Base-by-base conservation (phyloP, 2,329 filamentous ascomycete species). In the Pseudogymnoascus sp. region DNA sequence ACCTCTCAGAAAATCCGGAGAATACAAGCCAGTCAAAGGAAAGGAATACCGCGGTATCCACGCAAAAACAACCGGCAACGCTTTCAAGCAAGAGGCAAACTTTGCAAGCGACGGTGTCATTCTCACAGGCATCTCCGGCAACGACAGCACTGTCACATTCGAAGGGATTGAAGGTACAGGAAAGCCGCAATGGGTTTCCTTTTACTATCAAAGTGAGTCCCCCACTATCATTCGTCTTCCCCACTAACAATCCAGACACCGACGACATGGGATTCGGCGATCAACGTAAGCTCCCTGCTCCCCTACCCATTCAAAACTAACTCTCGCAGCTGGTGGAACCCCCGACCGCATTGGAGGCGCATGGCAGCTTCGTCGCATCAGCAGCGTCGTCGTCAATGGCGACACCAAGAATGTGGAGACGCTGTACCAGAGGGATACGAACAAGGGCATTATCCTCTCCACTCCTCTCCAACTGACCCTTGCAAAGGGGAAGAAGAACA, bases 181-280 rank as follows among this genome's bases (percentile, higher is more conserved):
- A 2, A 77, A 78, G 62, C 76, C 78, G 1, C 81, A 83, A 68
- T 84, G 80, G 80, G 76, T 84, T 1, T 81, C 80, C 0, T 83
- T 84, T 69, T 80, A 83, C 69, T 82, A 83, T 65, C 80, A 84
- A 64, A 83, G 69, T 70, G 59, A 42, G 5, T 21, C n/a, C 31
- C n/a, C 37, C 6, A 12, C 18, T 10, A 31, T 2, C 13, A 1
- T n/a, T 9, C 42, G 39, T 15, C 35, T 35, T 18, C 42, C 15
- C 13, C 12, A 27, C 64, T 48, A n/a, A 48, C 42, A 29, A 15
- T 48, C 25, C 13, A 45, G 60, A 85, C 69, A 84, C 75, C 1
- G 82, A 85, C 59, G 82, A 85, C 63, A 83, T 84, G 80, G 82
- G 82, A 2, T 85, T 82, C 61, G 82, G 82, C 0, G 78, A 64